Conservation (phyloP, 805 yeast genomes). For the Kuraishia ogatae region DNA sequence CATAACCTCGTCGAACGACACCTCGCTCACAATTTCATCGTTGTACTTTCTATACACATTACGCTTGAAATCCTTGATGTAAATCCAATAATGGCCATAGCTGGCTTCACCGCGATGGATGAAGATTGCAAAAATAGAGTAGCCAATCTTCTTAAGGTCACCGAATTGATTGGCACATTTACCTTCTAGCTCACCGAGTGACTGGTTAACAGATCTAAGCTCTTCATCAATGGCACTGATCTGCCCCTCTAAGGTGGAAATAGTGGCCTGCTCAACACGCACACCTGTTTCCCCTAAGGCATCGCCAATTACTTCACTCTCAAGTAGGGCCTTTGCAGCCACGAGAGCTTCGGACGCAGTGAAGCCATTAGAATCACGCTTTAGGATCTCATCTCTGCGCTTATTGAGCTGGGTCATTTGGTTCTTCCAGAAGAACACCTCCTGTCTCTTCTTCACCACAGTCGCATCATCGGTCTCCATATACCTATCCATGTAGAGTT, state of each 20-base stretch:
- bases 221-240: slow-evolving; percentile 38
- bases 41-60: slow-evolving; percentile 81
- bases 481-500: slow-evolving; percentile 80
- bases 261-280: slow-evolving; percentile 34
- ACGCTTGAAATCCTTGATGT: slow-evolving; percentile 67
- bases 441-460: slow-evolving; percentile 42
- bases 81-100: slow-evolving; percentile 96
- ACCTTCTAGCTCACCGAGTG: slow-evolving; percentile 34
- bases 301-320: slow-evolving; percentile 27
- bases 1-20: slow-evolving; percentile 54
- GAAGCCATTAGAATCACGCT: slow-evolving; percentile 40
- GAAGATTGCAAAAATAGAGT: slow-evolving; percentile 82
- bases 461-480: slow-evolving; percentile 57
- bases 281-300: slow-evolving; percentile 25
- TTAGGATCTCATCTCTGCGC: slow-evolving; percentile 32
- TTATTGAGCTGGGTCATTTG: slow-evolving; percentile 34
- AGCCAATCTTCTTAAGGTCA: slow-evolving; percentile 55
- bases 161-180: slow-evolving; percentile 54
- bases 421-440: slow-evolving; percentile 57
- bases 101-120: slow-evolving; percentile 95
- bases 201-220: slow-evolving; percentile 25
- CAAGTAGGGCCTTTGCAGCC: slow-evolving; percentile 49
- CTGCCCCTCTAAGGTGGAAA: slow-evolving; percentile 37
- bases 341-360: slow-evolving; percentile 42
- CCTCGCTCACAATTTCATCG: slow-evolving; percentile 91